A percentile compares a stretch with the other conserved stretches of the same genome.
Conservation (phyloP, 2,329 filamentous ascomycete species). For the Mariannaea elegans region DNA sequence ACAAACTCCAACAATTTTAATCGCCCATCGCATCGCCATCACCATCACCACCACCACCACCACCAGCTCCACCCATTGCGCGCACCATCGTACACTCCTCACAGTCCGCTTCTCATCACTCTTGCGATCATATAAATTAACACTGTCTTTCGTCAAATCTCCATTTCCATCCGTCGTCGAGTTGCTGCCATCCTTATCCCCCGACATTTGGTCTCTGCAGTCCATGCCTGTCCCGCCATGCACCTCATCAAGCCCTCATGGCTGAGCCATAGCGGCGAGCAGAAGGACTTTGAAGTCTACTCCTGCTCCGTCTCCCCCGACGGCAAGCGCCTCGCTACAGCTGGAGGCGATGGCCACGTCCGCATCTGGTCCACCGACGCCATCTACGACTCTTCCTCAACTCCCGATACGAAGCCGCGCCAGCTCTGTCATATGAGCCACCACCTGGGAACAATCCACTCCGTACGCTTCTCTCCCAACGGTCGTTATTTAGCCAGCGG, state of each 20-base stretch:
- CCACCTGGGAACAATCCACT: slow-evolving; percentile 96
- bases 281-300: slow-evolving; percentile 98
- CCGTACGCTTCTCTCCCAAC: slow-evolving; percentile 95
- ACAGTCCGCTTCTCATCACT: background rate
- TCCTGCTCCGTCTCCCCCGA: slow-evolving; percentile 97
- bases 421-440: slow-evolving; percentile 99
- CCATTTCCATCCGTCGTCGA: too few relatives aligned
- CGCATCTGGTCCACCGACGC: slow-evolving; percentile 98
- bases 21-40: background rate
- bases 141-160: too few relatives aligned
- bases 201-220: slow-evolving; percentile 18
- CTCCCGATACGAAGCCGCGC: slow-evolving; percentile 78
- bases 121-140: too few relatives aligned
- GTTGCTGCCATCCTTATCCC: background rate
- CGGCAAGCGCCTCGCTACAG: slow-evolving; percentile 89
- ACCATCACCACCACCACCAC: slow-evolving; percentile 11
- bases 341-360: slow-evolving; percentile 96
- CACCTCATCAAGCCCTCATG: slow-evolving; percentile 94
- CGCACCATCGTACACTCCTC: background rate
- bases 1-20: slow-evolving; percentile 14
- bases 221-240: slow-evolving; percentile 59
- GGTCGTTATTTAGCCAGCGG: slow-evolving; percentile 95
- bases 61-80: slow-evolving; percentile 1
- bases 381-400: slow-evolving; percentile 81
- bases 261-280: slow-evolving; percentile 95